These are phyloP conservation scores for Oryza australiensis DNA, from an alignment of 176 grass and related monocot genomes.

Conservation along the genomic window DNA sequence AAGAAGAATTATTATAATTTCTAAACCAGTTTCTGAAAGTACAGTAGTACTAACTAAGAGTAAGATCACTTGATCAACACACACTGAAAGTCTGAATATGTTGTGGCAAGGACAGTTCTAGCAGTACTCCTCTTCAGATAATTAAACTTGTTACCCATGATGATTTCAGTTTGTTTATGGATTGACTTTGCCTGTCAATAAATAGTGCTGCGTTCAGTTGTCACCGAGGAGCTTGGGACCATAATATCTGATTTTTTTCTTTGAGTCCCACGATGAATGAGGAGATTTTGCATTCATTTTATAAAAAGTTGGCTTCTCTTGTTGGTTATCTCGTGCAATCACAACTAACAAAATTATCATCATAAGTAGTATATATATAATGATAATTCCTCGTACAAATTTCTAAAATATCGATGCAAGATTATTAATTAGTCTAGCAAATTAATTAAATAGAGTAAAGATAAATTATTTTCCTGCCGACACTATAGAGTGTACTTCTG, in stretches of 20 bases:
- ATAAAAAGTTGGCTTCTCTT: constrained; percentile 6
- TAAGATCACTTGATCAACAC: constrained; percentile 31
- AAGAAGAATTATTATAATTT: constrained; percentile 1
- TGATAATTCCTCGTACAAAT: background rate
- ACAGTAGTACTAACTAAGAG: constrained; percentile 24
- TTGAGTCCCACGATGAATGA: background rate
- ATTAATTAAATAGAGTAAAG: background rate
- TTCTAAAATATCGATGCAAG: background rate
- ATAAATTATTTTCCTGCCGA: background rate
- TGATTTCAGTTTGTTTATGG: constrained; percentile 37
- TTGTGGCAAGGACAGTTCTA: constrained; percentile 13
- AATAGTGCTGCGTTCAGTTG: constrained; percentile 15
- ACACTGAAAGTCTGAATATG: constrained; percentile 17
- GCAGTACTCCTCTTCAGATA: constrained; percentile 15
- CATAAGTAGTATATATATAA: background rate
- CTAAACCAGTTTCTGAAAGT: constrained; percentile 32
- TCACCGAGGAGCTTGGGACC: constrained; percentile 20
- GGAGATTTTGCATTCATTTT: constrained; percentile 20
- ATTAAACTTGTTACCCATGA: background rate
- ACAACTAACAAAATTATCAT: background rate
- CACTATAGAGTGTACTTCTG: background rate
- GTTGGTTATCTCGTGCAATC: constrained; percentile 36
- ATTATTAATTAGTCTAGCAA: background rate
- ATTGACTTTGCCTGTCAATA: constrained; percentile 25
- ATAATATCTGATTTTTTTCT: constrained; percentile 14